Evolutionary conservation across 2,329 filamentous ascomycete species (phyloP).

Genomic region (Septoria petroselini): DNA sequence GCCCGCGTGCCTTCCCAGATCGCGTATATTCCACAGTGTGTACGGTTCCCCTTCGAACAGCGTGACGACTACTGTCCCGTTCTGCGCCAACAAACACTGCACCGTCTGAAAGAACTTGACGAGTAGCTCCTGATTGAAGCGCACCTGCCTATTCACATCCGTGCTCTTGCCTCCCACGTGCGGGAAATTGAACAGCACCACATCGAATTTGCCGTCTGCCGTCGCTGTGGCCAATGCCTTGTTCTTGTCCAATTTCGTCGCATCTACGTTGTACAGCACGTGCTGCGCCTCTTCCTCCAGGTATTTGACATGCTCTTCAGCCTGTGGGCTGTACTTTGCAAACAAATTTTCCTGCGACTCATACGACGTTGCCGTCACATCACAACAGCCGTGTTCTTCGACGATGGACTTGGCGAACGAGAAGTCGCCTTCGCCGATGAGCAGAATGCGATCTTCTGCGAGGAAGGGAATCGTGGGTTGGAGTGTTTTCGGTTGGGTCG

Average conservation of each 20-base stretch:
- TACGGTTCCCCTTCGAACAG: conserved; percentile 94
- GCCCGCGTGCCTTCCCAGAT: conserved; percentile 75
- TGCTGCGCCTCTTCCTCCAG: conserved; percentile 48
- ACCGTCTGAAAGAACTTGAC: conserved; percentile 64
- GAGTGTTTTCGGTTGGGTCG: conserved; percentile 10
- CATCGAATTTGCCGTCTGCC: conserved; percentile 57
- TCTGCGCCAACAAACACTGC: conserved; percentile 50
- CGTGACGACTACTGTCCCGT: conserved; percentile 70
- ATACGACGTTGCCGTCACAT: conserved; percentile 67
- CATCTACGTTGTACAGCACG: conserved; percentile 65
- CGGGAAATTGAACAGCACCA: conserved; percentile 93
- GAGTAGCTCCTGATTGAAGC: conserved; percentile 80
- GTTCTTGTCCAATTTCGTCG: conserved; percentile 55
- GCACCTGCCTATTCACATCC: conserved; percentile 90
- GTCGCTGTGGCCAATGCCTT: conserved; percentile 45
- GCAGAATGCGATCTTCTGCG: conserved; percentile 62
- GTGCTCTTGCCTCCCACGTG: conserved; percentile 90
- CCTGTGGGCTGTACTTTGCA: conserved; percentile 67
- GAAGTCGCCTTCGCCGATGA: conserved; percentile 76
- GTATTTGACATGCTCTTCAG: conserved; percentile 55
- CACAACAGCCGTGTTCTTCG: conserved; percentile 61
- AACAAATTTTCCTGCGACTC: conserved; percentile 60
- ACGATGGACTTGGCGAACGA: conserved; percentile 70
- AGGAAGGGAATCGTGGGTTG: conserved; percentile 62
- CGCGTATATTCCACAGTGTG: conserved; percentile 89